Base-by-base conservation (phyloP, 2,329 filamentous ascomycete species). In the Alternaria atra region DNA sequence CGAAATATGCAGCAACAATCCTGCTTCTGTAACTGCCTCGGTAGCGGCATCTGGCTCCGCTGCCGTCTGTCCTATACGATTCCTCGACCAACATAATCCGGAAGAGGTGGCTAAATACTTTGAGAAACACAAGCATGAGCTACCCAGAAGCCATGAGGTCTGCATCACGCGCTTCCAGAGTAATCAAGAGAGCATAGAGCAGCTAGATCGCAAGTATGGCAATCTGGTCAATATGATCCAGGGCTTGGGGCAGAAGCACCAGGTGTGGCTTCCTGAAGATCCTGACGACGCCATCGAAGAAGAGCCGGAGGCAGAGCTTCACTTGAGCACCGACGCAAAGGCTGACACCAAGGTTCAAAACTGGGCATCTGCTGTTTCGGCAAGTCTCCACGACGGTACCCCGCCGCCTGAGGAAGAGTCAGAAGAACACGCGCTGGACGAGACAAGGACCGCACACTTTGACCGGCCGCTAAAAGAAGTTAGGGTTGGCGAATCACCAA, bases 41-140 rank as follows among this genome's bases (percentile, higher is more conserved):
- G 66, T 84, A 44, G 73, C 76, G 32, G 62, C 69, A 20, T 73
- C 73, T 42, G 76, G 75, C 4, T 78, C 79, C 42, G 77, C 73
- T n/a, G 80, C 87, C 58, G 93, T 93, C 74, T 98, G 94, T 78
- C 94, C 94, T 3, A 98, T 98, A 61, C 91, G 94, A 48, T 97
- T 91, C 80, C 84, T 97, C 74, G 91, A 97, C 78, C 90, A 97
- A 77, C 94, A 97, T 75, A 93, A 93, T 2, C 92, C 94, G 2
- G 92, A 97, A 81, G 94, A 97, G 75, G 90, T 98, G 63, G 94
- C 94, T 13, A 88, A 91, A 73, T 98, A 97, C 77, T 93, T 98
- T 73, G 92, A 97, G 77, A 93, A 90, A 53, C 94, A 97, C 82
- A 97, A 97, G 78, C 94, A 98, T 79, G 91, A 97, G 78, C 87